These are phyloP conservation scores for Flaveria brownii DNA, from an alignment of 129 eudicot species.

Conservation along the genomic window DNA sequence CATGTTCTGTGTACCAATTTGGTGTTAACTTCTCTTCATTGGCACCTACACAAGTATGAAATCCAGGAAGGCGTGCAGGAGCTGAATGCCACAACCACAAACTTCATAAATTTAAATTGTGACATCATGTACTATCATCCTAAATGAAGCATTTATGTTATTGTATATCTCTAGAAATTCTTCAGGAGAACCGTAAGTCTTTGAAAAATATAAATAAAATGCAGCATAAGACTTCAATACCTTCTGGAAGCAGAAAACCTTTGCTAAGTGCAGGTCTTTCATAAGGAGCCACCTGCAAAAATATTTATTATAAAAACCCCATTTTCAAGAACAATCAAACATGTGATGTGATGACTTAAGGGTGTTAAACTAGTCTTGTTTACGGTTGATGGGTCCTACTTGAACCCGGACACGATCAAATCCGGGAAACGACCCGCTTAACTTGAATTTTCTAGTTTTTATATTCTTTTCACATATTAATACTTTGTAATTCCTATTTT, in stretches of 20 bases:
- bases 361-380: too few species aligned
- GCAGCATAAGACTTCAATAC: conserved; percentile 37
- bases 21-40: conserved; percentile 82
- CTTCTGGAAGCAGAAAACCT: conserved; percentile 91
- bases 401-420: too few species aligned
- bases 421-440: too few species aligned
- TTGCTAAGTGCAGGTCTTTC: conserved; percentile 99
- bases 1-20: conserved; percentile 85
- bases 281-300: conserved; percentile 81
- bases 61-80: conserved; percentile 85
- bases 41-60: conserved; percentile 94
- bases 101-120: conserved; percentile 1
- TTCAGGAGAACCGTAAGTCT: neutral
- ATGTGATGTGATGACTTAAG: too few species aligned
- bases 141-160: neutral
- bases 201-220: neutral
- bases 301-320: too few species aligned
- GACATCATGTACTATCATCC: neutral
- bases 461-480: too few species aligned
- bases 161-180: neutral
- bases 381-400: too few species aligned
- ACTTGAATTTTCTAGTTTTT: too few species aligned
- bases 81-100: conserved; percentile 33
- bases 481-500: too few species aligned
- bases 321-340: neutral